Base-by-base conservation (phyloP, 2,329 filamentous ascomycete genomes). In the Cercospora sojina region DNA sequence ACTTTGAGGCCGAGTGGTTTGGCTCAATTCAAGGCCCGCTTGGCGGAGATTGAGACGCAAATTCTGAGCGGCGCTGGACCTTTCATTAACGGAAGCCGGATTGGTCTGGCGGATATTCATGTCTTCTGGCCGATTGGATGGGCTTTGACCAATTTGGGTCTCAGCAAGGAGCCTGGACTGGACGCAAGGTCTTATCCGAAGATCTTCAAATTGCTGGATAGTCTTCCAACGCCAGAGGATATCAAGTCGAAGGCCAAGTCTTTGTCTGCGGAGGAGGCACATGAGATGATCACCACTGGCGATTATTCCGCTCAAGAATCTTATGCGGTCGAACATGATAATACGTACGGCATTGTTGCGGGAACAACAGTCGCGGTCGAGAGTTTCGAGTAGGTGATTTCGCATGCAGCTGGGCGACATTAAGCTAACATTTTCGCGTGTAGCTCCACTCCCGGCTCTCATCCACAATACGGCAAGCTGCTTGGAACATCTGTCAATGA, bases 381-480 rank as follows among this genome's bases (percentile, higher is more conserved):
- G 70, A 73, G 69, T 55, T 68, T 71, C 43, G 74, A 76, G 74
- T 75, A 58, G 69, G 74, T 72, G 35, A 38, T 9, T 41, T 57
- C 23, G 18, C 5, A 29, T 20, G 12, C 12, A 9, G 8, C 5
- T 29, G 10, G 5, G 9, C n/a, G 13, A 47, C 49, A 20, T 16
- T 18, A 55, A 55, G 43, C 70, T 69, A 29, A 68, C 29, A 18
- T 29, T 18, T 5, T n/a, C 53, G 0, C 12, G 12, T 4, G 23
- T 20, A 75, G 73, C 60, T 64, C 74, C 9, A 64, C 62, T 25
- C 71, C 75, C 27, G 74, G 73, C 12, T 66, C 63, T 0, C 71
- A 74, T 51, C 74, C 73, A n/a, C 74, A 76, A 59, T 65, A 60
- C 35, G 75, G 75, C 47, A 76, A 71, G 57, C 67, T 77, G 16